Conservation (phyloP, 192 early-diverging fungal species). For the Hyaloraphidium curvatum region DNA sequence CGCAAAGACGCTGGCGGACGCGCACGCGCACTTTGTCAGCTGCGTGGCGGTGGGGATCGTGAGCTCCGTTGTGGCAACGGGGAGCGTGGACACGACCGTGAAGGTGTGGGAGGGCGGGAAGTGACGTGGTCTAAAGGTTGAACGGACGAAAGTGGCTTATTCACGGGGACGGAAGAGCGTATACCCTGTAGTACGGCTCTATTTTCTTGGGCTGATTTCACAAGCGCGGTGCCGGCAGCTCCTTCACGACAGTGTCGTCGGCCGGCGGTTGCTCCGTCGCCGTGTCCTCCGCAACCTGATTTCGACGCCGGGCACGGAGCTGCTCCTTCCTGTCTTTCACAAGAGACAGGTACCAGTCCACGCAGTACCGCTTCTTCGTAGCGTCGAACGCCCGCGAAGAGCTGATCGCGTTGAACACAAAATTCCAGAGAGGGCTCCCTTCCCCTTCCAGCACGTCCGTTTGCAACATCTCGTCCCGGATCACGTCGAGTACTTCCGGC, state of each 20-base stretch:
- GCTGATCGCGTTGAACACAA: background rate
- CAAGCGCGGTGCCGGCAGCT: no score
- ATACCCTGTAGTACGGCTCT: no score
- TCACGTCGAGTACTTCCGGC: slow-evolving; percentile 2
- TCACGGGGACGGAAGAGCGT: no score
- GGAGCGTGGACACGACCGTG: slow-evolving; percentile 59
- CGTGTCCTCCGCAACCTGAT: no score
- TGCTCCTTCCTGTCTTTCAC: background rate
- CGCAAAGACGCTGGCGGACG: slow-evolving; percentile 54
- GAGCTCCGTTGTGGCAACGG: slow-evolving; percentile 61
- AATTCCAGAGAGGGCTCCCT: background rate
- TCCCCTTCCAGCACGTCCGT: background rate
- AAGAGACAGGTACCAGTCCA: background rate
- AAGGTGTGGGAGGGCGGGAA: slow-evolving; percentile 71
- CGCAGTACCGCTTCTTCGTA: slow-evolving; percentile 1
- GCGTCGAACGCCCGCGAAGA: background rate
- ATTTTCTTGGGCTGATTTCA: no score
- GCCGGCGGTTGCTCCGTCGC: no score
- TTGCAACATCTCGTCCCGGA: slow-evolving; percentile 9
- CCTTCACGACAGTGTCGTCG: no score
- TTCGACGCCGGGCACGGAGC: no score
- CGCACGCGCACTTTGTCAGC: slow-evolving; percentile 76
- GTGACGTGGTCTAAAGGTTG: no score
- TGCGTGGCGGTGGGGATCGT: slow-evolving; percentile 50
- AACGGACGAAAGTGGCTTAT: no score